Evolutionary conservation across 2,329 filamentous ascomycete genomes (phyloP).

Genomic region (Microdochium nivale): DNA sequence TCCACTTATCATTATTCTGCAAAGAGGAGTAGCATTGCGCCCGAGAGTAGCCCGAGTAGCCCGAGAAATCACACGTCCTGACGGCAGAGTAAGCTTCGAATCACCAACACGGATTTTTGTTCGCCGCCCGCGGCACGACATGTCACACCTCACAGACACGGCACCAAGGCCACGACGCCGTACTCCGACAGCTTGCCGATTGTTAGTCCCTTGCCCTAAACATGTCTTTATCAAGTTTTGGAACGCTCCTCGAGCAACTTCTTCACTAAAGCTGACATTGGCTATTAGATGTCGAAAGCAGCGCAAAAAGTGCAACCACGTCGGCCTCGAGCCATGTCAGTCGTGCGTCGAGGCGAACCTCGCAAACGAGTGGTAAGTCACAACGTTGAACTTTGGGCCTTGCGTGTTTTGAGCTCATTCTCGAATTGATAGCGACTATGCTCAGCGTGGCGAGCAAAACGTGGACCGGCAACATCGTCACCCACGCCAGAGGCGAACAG

Average conservation of each 20-base stretch:
- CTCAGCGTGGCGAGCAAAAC: conserved; percentile 42
- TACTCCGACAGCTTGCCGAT: conserved; percentile 43
- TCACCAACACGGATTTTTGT: no score
- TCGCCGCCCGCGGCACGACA: neutral
- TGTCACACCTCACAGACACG: neutral
- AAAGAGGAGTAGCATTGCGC: no score
- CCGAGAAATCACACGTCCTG: no score
- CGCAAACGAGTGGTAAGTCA: conserved; percentile 37
- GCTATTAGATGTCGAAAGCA: conserved; percentile 41
- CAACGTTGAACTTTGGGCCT: conserved; percentile 1
- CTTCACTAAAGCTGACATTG: neutral
- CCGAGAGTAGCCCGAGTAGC: no score
- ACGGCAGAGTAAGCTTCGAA: no score
- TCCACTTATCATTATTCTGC: no score
- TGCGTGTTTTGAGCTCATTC: conserved; percentile 2
- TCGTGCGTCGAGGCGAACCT: conserved; percentile 42
- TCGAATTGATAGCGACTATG: conserved; percentile 33
- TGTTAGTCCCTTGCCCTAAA: conserved; percentile 19
- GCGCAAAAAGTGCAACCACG: conserved; percentile 47
- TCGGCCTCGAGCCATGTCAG: conserved; percentile 41
- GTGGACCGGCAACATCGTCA: conserved; percentile 48
- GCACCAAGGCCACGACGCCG: conserved; percentile 32
- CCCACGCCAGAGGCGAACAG: conserved; percentile 35
- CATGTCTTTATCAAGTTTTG: neutral
- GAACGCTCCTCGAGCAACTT: neutral